Evolutionary conservation across 1,284 basidiomycete genomes (phyloP), one percentile per base, ranked within the genome.

Genomic region (Inonotus obliquus): DNA sequence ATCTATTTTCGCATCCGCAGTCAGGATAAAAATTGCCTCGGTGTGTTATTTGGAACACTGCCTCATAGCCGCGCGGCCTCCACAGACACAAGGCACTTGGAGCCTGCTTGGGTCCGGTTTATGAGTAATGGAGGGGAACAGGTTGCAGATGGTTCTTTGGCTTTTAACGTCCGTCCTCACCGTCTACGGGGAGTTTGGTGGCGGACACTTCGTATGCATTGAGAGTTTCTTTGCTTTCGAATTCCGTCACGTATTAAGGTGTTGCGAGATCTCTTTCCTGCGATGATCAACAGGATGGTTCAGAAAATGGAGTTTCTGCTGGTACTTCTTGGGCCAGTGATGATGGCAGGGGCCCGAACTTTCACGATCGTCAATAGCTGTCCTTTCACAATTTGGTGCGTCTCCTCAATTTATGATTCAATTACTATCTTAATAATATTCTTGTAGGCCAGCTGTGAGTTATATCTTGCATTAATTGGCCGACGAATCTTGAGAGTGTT

Each of bases 381-480:
- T 52, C 65, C 61, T 14, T 65, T 67, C 45, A 67, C 67, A 9
- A 67, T 70, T 37, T 69, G 76, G 79, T 80, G 44, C 70, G 74
- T 63, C 25, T 6, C 21, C 53, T 27, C 29, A 39, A 21, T 1
- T 9, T 29, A 37, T 19, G 9, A 29, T 52, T 17, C n/a, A 17
- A 27, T 23, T 25, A 6, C 7, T n/a, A 4, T 27, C 32, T 32
- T 32, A 32, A 32, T 32, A 32, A 59, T 39, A 25, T 53, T 27
- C 25, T 32, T 45, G 19, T 59, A 66, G 65, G 65, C 65, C 65
- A 35, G 65, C 61, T 27, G 65, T 66, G 56, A 55, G 64, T 37
- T 25, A 17, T 25, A 32, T 25, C 14, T 1, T 25, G 14, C 13
- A 17, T 39, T n/a, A 10, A 38, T 23, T 44, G 32, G 6, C 35